These are phyloP conservation scores for Friedmanniomyces endolithicus DNA, from an alignment of 495 filamentous ascomycete genomes.

Conservation along the genomic window DNA sequence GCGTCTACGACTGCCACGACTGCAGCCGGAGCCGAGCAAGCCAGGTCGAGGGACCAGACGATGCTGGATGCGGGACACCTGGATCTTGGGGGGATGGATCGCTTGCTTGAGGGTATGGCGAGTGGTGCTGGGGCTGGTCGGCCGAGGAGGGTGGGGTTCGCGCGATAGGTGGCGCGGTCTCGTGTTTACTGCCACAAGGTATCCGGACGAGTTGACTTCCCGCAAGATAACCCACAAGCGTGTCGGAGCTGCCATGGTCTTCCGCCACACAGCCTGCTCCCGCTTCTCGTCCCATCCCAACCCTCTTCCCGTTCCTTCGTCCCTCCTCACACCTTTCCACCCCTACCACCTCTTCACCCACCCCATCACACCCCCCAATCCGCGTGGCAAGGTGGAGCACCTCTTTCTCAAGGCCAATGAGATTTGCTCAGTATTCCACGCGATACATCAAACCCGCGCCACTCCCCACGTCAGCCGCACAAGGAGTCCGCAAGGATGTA, in stretches of 20 bases:
- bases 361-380: not conserved
- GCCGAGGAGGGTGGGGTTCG: conserved; percentile 28
- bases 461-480: not conserved
- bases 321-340: too few relatives aligned
- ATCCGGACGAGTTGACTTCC: not conserved
- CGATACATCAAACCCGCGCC: conserved; percentile 21
- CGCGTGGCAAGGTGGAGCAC: conserved; percentile 29
- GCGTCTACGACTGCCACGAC: not conserved
- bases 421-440: conserved; percentile 29
- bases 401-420: conserved; percentile 23
- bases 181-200: not conserved
- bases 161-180: conserved; percentile 11
- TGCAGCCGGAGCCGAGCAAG: not conserved
- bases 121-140: conserved; percentile 3
- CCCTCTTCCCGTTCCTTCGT: too few relatives aligned
- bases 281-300: too few relatives aligned
- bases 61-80: conserved; percentile 27
- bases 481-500: conserved; percentile 9
- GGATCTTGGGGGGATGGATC: conserved; percentile 31
- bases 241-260: not conserved
- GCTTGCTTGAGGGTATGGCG: conserved; percentile 29
- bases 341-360: not conserved
- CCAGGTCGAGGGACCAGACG: conserved; percentile 8
- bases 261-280: too few relatives aligned
- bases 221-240: not conserved